A percentile compares a stretch with the other conserved stretches of the same genome.
phyloP scores from a whole-genome alignment of 768 basidiomycete species.

The Hericium coralloides region DNA sequence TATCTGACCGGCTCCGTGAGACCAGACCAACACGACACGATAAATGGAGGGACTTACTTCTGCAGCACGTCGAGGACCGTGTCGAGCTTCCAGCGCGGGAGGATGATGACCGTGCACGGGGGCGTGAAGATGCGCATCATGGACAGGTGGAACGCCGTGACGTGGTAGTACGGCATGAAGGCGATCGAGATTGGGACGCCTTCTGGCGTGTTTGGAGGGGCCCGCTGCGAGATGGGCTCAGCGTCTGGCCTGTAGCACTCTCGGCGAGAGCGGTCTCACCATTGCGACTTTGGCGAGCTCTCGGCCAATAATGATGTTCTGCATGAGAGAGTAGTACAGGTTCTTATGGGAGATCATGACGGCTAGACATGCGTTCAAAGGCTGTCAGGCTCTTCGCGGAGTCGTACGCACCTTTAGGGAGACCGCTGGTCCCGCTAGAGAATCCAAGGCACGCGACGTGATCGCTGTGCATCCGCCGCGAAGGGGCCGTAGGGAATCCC shows the following conservation, averaged over 20 bases:
- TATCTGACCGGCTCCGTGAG: not conserved
- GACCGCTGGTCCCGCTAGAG: slow-evolving; percentile 71
- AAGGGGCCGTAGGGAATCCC: slow-evolving; percentile 30
- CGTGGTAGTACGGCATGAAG: slow-evolving; percentile 62
- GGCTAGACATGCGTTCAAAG: slow-evolving; percentile 26
- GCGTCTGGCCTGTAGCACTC: slow-evolving; percentile 10
- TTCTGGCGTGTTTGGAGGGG: slow-evolving; percentile 25
- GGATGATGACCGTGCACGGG: slow-evolving; percentile 41
- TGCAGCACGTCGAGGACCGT: slow-evolving; percentile 42
- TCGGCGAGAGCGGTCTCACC: not conserved
- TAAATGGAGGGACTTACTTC: slow-evolving; percentile 31
- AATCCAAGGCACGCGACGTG: slow-evolving; percentile 65
- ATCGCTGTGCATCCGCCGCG: slow-evolving; percentile 37
- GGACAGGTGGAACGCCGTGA: slow-evolving; percentile 48
- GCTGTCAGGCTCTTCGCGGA: not conserved
- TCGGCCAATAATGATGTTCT: slow-evolving; percentile 23
- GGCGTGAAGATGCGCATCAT: slow-evolving; percentile 38
- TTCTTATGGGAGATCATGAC: slow-evolving; percentile 74
- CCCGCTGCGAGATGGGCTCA: not conserved
- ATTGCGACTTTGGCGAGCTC: slow-evolving; percentile 27
- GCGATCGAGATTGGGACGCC: slow-evolving; percentile 41
- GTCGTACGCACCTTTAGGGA: slow-evolving; percentile 53
- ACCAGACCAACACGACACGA: slow-evolving; percentile 5
- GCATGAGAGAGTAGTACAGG: slow-evolving; percentile 27
- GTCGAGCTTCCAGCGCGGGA: slow-evolving; percentile 55